phyloP scores from a whole-genome alignment of 768 basidiomycete genomes.

The Lactifluus echinatus region DNA sequence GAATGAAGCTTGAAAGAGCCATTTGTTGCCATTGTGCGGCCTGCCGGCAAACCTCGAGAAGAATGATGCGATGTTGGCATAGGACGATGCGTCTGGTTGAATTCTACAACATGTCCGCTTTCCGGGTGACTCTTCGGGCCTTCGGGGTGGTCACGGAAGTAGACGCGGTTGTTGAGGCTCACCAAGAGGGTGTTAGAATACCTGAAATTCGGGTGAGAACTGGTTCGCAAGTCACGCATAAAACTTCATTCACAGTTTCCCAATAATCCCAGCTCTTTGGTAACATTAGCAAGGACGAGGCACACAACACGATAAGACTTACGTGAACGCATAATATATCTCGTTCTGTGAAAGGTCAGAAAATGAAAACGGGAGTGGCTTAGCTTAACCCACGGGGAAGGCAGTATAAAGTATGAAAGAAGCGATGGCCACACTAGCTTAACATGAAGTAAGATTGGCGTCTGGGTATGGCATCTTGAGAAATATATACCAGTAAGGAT shows the following conservation, averaged over 20 bases:
- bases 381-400: background rate
- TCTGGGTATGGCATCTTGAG: too few species aligned
- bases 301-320: background rate
- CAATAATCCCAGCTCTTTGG: conserved; percentile 21
- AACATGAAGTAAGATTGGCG: background rate
- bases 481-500: conserved; percentile 11
- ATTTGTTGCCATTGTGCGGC: too few species aligned
- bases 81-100: too few species aligned
- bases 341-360: background rate
- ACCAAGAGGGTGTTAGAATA: conserved; percentile 24
- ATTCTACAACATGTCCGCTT: too few species aligned
- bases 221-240: background rate
- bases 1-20: too few species aligned
- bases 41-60: too few species aligned
- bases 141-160: background rate
- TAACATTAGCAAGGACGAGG: too few species aligned
- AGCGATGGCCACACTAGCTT: conserved; percentile 2
- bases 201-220: background rate
- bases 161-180: conserved; percentile 19
- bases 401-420: conserved; percentile 1
- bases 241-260: conserved; percentile 8
- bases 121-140: too few species aligned
- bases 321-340: conserved; percentile 2
- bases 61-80: too few species aligned
- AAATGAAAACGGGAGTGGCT: too few species aligned